A percentile compares a stretch with the other conserved stretches of the same genome.
Evolutionary conservation across 345 rosid species (phyloP).

Genomic region (Sonneratia alba): DNA sequence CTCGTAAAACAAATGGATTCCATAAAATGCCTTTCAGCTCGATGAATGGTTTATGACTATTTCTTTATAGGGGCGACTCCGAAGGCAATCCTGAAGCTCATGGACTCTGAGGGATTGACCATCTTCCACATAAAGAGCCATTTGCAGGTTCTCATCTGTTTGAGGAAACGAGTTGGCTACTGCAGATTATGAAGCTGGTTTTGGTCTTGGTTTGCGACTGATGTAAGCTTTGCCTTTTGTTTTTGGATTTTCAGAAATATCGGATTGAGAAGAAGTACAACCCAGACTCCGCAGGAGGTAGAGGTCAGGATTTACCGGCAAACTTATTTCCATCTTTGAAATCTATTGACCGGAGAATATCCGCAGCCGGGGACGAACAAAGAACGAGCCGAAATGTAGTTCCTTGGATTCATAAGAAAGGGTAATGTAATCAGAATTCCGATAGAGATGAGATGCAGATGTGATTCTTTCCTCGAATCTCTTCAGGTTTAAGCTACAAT

Average conservation of each 20-base stretch:
- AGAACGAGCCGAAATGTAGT: conserved; percentile 2
- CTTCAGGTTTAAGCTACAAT: background rate
- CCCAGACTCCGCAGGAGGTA: conserved; percentile 69
- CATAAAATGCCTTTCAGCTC: background rate
- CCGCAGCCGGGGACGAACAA: conserved; percentile 8
- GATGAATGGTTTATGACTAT: background rate
- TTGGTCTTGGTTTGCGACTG: background rate
- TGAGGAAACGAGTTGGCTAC: background rate
- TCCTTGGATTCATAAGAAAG: conserved; percentile 5
- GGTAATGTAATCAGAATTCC: background rate
- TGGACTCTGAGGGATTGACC: conserved; percentile 82
- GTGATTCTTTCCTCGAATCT: too few relatives aligned
- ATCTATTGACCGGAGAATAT: background rate
- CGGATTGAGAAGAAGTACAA: conserved; percentile 79
- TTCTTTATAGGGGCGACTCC: conserved; percentile 68
- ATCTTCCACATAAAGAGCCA: conserved; percentile 98
- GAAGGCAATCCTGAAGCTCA: conserved; percentile 77
- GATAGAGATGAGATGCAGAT: background rate
- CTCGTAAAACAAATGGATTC: background rate
- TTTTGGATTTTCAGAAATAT: conserved; percentile 52
- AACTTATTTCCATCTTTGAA: background rate
- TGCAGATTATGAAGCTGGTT: background rate
- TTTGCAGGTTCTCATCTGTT: conserved; percentile 48
- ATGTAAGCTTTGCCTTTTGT: too few relatives aligned
- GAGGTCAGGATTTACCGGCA: background rate